Conservation (phyloP, 2,329 filamentous ascomycete genomes). For the Madurella mycetomatis region DNA sequence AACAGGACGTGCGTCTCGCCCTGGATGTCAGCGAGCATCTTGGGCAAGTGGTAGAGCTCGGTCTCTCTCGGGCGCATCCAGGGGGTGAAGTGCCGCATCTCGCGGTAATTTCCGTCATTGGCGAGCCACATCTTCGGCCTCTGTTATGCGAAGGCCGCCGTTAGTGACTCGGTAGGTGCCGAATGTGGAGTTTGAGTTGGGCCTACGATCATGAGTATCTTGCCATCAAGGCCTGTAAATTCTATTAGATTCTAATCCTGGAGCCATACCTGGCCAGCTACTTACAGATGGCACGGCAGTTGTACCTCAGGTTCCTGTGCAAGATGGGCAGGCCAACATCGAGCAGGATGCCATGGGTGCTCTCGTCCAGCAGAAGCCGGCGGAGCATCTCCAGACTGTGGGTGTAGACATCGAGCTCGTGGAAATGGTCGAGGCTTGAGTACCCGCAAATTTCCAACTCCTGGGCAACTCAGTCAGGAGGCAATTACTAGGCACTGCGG, state of each 20-base stretch:
- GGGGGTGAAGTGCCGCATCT: constrained; percentile 59
- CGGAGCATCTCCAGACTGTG: constrained; percentile 61
- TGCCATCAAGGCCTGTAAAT: constrained; percentile 49
- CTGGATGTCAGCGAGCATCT: constrained; percentile 52
- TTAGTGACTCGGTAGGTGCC: not conserved
- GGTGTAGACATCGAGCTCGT: constrained; percentile 53
- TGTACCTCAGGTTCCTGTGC: constrained; percentile 60
- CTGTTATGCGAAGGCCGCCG: not conserved
- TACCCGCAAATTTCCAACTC: constrained; percentile 56
- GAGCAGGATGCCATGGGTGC: constrained; percentile 61
- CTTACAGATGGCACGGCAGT: constrained; percentile 55
- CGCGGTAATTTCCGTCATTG: constrained; percentile 64
- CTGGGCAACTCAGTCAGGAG: constrained; percentile 7
- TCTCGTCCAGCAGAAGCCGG: constrained; percentile 55
- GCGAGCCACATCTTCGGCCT: constrained; percentile 46
- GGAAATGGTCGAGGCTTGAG: constrained; percentile 62
- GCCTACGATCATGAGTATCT: constrained; percentile 67
- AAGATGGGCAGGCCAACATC: constrained; percentile 60
- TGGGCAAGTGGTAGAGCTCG: constrained; percentile 62
- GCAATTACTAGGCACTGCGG: not conserved
- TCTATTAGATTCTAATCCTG: not conserved
- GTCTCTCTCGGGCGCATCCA: constrained; percentile 55
- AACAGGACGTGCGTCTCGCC: constrained; percentile 50
- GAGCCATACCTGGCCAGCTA: not conserved
- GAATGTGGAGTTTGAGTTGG: not conserved